Base-by-base conservation (phyloP, 1,284 basidiomycete genomes). In the Volvariella volvacea region DNA sequence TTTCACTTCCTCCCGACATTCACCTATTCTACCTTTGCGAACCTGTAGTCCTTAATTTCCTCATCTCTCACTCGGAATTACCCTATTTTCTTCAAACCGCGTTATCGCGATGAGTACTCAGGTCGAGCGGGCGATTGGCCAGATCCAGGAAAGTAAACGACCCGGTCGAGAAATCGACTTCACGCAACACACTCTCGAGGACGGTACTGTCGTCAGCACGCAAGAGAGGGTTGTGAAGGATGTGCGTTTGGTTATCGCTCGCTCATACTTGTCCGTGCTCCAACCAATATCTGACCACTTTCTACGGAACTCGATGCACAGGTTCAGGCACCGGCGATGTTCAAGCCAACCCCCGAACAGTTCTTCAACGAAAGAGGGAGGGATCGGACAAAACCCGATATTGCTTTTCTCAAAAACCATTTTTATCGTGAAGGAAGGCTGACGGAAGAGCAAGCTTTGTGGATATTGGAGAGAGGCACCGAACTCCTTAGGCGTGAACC, bases 391-490 rank as follows among this genome's bases (percentile, higher is more conserved):
- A 94, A 93, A 63, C 92, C 92, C n/a, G 90, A 98, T 66, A 78
- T 98, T 56, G 92, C 91, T 25, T 99, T 95, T 66, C 75, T 99
- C 51, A 99, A 99, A 75, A 98, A 98, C 58, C 95, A 99, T 68
- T 97, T 99, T 61, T 98, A 98, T 65, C 83, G 94, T 44, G 95
- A 98, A 65, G 95, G 95, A 0, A 73, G 92, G 41, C 59, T 96
- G 55, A 92, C 83, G 20, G 92, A 96, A 63, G 90, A 93, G 47
- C 89, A 94, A 65, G 91, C 91, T 14, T 62, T 92, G 45, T 93
- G 81, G 70, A 95, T 95, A 58, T 67, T 96, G 45, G 79, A 86
- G 49, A 85, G 84, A 60, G 73, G 83, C 22, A 90, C 87, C 3
- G 78, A 82, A 49, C 56, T 97, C 39, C 66, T 99, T 38, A 73